Conservation (phyloP, 2,329 filamentous ascomycete species). For the Apiospora sp. region DNA sequence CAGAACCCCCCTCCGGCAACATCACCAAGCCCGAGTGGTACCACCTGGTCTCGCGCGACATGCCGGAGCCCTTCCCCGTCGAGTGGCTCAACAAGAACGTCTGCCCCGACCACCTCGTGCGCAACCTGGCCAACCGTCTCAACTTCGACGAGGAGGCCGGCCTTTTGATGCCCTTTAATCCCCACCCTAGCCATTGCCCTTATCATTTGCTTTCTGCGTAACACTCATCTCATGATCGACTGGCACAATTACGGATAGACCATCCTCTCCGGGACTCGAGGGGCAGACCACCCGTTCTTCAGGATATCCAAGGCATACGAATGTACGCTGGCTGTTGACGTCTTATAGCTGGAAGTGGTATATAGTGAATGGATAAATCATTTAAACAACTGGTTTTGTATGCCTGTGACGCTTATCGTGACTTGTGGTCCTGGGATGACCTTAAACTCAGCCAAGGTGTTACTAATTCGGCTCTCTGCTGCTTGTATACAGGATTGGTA, state of each 20-base stretch:
- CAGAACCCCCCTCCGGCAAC: conserved; percentile 50
- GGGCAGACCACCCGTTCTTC: conserved; percentile 75
- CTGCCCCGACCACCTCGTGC: conserved; percentile 54
- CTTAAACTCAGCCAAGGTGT: no score
- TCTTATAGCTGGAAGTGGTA: no score
- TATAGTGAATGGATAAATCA: no score
- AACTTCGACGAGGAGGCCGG: conserved; percentile 47
- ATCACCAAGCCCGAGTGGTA: conserved; percentile 54
- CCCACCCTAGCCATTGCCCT: conserved; percentile 83
- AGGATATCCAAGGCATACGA: conserved; percentile 81
- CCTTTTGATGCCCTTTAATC: conserved; percentile 87
- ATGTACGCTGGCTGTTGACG: conserved; percentile 70
- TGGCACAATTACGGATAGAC: conserved; percentile 99
- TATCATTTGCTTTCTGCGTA: conserved; percentile 76
- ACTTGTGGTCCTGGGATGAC: no score
- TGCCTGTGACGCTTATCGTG: no score
- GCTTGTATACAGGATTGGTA: no score
- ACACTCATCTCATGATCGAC: conserved; percentile 86
- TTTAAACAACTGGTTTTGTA: no score
- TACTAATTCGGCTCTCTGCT: no score
- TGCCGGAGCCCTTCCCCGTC: conserved; percentile 59
- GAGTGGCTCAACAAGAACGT: conserved; percentile 59
- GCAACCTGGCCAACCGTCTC: conserved; percentile 57
- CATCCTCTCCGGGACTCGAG: conserved; percentile 74
- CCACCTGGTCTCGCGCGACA: conserved; percentile 53